Evolutionary conservation across 2,329 filamentous ascomycete genomes (phyloP).

Genomic region (Cercospora sp.): DNA sequence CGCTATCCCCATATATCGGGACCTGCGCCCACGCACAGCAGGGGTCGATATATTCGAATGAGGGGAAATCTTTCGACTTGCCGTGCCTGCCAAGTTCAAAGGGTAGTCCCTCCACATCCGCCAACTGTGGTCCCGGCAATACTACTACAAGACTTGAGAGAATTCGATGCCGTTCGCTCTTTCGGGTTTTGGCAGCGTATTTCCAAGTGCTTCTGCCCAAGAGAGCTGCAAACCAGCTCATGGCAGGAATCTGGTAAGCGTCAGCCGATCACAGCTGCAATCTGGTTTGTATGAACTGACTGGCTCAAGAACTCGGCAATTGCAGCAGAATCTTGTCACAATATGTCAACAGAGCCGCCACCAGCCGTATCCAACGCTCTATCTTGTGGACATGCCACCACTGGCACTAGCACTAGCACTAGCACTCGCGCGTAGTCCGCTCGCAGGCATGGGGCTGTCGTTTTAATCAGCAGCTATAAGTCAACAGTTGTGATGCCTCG

Average conservation of each 20-base stretch:
- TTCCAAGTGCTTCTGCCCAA: background rate
- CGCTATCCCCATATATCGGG: background rate
- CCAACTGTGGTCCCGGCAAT: background rate
- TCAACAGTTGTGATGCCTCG: background rate
- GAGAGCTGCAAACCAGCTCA: background rate
- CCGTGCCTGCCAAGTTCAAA: background rate
- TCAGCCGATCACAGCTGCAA: background rate
- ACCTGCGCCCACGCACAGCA: background rate
- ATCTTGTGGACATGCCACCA: background rate
- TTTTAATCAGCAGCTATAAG: background rate
- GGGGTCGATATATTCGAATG: background rate
- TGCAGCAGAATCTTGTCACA: background rate
- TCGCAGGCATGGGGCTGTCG: background rate
- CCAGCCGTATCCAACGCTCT: background rate
- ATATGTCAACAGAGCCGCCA: background rate
- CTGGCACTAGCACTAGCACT: background rate
- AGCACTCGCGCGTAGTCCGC: background rate
- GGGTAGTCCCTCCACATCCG: background rate
- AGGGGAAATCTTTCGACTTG: background rate
- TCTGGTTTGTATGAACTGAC: background rate
- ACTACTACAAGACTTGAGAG: no score
- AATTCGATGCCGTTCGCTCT: background rate
- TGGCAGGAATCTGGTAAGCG: background rate
- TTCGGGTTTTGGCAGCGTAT: background rate
- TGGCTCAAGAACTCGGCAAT: background rate